Evolutionary conservation across 2,329 filamentous ascomycete species (phyloP).

Genomic region (Trichoderma koningii): DNA sequence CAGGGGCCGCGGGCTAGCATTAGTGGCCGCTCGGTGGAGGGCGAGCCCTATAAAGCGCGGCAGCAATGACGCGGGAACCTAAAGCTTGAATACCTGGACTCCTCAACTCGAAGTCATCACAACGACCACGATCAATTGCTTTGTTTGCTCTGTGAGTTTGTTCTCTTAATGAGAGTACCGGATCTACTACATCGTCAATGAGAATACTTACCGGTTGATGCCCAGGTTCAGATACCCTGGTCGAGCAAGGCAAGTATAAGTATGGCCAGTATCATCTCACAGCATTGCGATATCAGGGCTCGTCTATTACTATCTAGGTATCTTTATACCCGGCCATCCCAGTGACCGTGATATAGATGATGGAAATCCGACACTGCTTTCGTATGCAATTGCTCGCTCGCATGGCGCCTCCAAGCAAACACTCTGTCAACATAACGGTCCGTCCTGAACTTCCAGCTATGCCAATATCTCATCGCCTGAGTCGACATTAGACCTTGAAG

Average conservation of each 20-base stretch:
- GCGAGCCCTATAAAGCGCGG: background rate
- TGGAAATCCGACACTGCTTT: background rate
- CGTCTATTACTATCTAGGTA: background rate
- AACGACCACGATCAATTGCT: no score
- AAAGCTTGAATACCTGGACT: no score
- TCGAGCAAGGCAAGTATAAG: background rate
- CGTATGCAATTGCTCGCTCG: background rate
- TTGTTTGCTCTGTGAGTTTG: no score
- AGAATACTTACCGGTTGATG: no score
- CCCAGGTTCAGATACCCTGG: no score
- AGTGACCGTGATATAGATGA: background rate
- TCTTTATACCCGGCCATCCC: background rate
- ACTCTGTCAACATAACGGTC: background rate
- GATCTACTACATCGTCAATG: no score
- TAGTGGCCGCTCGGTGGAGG: constrained; percentile 1
- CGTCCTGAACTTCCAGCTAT: background rate
- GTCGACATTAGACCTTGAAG: no score
- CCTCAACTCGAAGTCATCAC: no score
- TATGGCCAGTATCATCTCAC: no score
- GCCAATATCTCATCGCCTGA: background rate
- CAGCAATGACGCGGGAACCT: no score
- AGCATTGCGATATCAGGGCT: background rate
- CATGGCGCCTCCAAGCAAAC: background rate
- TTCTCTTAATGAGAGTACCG: no score
- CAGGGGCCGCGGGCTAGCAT: background rate